Evolutionary conservation across 2,329 filamentous ascomycete genomes (phyloP), one percentile per base, ranked within the genome.

Genomic region (Lomentospora prolificans): DNA sequence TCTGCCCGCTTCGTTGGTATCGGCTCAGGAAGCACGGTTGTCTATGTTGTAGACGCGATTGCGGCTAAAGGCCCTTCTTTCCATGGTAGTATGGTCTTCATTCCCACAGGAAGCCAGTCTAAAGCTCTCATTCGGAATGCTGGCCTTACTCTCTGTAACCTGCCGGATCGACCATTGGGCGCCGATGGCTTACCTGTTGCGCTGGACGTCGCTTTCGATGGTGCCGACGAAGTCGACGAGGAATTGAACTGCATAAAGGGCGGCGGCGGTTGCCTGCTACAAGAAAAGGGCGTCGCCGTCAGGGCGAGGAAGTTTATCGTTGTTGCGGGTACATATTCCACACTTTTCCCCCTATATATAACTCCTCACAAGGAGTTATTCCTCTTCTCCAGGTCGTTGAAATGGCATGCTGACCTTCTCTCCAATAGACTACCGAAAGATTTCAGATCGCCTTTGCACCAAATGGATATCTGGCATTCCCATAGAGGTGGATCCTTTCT

Each of bases 191-290:
- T 63, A 57, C 71, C 73, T 31, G 69, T 75, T n/a, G 69, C 72
- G 50, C 79, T 99, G 27, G 92, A 97, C 65, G 87, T 97, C 17
- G 89, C 88, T 52, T 99, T 99, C 67, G 94, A 99, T 66, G 94
- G 94, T 55, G 94, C 94, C 3, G 94, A 99, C 68, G 94, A 99
- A 75, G 90, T 99, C 30, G 94, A 99, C 67, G 85, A 89, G 50
- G 88, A 95, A 54, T 74, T 99, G 58, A 99, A 97, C 72, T 90
- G 92, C 67, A 97, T 99, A 75, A 97, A 97, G 75, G 94, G 94
- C 55, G 94, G 94, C 52, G 94, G 94, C 57, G 94, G 90, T n/a
- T 99, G 94, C 71, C 74, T 97, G 57, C 95, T 96, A 75, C 94
- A 97, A 71, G 94, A 99, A 74, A 99, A 99, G 76, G 78, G 99